Percentiles rank a stretch among this genome's conserved stretches.
Evolutionary conservation across 768 basidiomycete species (phyloP).

Genomic region (Pulveroboletus sp.): DNA sequence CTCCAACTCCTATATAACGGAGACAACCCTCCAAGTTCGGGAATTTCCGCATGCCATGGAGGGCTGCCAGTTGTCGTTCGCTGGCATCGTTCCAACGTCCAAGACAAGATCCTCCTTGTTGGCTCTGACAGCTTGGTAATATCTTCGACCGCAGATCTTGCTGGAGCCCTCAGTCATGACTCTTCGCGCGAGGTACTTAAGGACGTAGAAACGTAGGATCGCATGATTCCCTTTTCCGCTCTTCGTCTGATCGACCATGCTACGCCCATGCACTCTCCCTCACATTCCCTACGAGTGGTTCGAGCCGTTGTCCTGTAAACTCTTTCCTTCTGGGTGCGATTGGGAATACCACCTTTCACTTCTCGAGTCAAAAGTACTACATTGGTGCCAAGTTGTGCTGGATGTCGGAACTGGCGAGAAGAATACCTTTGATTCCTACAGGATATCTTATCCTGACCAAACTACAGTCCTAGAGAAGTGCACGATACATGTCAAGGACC

Average conservation of each 20-base stretch:
- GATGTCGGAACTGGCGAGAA: conserved; percentile 3
- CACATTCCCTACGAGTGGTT: background rate
- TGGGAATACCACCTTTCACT: too few species aligned
- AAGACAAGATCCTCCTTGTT: background rate
- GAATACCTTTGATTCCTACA: background rate
- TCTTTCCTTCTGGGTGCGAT: too few species aligned
- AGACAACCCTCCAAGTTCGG: background rate
- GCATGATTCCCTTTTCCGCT: background rate
- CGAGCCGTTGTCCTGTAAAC: too few species aligned
- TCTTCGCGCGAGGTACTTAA: background rate
- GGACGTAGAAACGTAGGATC: background rate
- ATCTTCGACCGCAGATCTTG: background rate
- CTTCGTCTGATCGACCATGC: background rate
- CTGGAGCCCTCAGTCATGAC: too few species aligned
- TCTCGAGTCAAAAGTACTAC: too few species aligned
- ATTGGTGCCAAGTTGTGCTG: background rate
- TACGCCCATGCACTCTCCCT: background rate
- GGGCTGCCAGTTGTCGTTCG: background rate
- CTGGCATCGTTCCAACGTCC: too few species aligned
- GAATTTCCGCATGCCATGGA: background rate
- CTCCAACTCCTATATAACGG: too few species aligned
- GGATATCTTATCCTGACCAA: background rate
- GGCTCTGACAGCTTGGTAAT: conserved; percentile 1
- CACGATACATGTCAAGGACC: conserved; percentile 1
- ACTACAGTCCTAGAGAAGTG: background rate